Evolutionary conservation across 2,329 filamentous ascomycete genomes (phyloP).

Genomic region (Lasiodiplodia sp.): DNA sequence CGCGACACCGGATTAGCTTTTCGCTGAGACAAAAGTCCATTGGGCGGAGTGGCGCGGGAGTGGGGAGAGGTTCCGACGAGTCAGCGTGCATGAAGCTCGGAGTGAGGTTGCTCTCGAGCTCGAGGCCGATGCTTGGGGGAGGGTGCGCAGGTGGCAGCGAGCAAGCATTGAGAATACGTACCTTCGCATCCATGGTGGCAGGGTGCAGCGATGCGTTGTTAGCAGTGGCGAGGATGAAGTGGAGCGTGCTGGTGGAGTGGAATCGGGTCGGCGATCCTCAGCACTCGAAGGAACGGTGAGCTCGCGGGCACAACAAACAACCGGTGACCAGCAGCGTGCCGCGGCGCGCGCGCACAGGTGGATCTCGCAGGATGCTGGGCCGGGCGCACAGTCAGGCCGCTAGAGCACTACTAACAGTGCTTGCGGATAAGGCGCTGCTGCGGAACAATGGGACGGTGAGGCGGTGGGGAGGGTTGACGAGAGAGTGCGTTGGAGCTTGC

Average conservation of each 20-base stretch:
- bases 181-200: constrained; percentile 54
- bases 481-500: constrained; percentile 31
- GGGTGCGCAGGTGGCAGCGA: constrained; percentile 22
- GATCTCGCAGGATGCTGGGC: constrained; percentile 36
- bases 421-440: constrained; percentile 44
- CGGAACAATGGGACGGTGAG: constrained; percentile 47
- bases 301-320: constrained; percentile 23
- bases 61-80: constrained; percentile 22
- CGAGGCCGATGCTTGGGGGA: constrained; percentile 13
- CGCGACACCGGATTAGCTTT: constrained; percentile 23
- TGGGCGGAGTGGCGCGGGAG: constrained; percentile 19
- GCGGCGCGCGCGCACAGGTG: constrained; percentile 28
- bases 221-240: constrained; percentile 33
- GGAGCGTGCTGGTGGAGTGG: constrained; percentile 21
- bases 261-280: constrained; percentile 22
- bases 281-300: constrained; percentile 22
- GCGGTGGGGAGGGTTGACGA: constrained; percentile 29
- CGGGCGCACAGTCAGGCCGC: constrained; percentile 32
- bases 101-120: constrained; percentile 4
- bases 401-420: constrained; percentile 47
- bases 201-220: constrained; percentile 23
- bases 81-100: constrained; percentile 15
- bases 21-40: constrained; percentile 26
- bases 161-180: constrained; percentile 37
- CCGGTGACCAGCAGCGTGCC: constrained; percentile 11